Evolutionary conservation across 805 yeast species (phyloP).

Genomic region (Yamadazyma sp.): DNA sequence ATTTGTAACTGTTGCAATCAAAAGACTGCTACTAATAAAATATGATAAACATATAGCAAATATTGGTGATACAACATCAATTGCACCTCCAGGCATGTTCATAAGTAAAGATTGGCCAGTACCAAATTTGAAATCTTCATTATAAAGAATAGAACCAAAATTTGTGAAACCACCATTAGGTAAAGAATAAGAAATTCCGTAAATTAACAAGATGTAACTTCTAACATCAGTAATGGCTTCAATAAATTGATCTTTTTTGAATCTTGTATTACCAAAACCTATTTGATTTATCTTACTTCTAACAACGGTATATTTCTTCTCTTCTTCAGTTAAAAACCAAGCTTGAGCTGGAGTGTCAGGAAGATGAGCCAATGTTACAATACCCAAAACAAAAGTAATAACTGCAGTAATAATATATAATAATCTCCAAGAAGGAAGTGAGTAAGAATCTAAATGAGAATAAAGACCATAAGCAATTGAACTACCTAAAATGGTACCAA

Average conservation of each 20-base stretch:
- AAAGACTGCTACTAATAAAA: constrained; percentile 18
- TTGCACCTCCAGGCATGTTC: constrained; percentile 37
- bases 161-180: constrained; percentile 34
- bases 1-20: constrained; percentile 23
- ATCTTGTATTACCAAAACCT: constrained; percentile 47
- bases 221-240: constrained; percentile 42
- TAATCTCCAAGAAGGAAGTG: constrained; percentile 55
- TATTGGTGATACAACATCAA: constrained; percentile 26
- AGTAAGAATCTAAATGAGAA: constrained; percentile 38
- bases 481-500: constrained; percentile 54
- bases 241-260: constrained; percentile 41
- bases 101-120: constrained; percentile 23
- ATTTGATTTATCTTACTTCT: constrained; percentile 49
- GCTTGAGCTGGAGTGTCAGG: constrained; percentile 47
- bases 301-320: constrained; percentile 42
- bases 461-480: constrained; percentile 47
- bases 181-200: neutral
- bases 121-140: constrained; percentile 18
- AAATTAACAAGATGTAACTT: neutral
- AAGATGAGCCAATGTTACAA: constrained; percentile 37
- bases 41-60: constrained; percentile 21
- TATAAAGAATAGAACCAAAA: constrained; percentile 23
- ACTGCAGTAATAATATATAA: constrained; percentile 57
- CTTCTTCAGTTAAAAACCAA: constrained; percentile 37
- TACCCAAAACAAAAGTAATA: constrained; percentile 50